Base-by-base conservation (phyloP, 495 filamentous ascomycete species). In the Annulohypoxylon stygium region DNA sequence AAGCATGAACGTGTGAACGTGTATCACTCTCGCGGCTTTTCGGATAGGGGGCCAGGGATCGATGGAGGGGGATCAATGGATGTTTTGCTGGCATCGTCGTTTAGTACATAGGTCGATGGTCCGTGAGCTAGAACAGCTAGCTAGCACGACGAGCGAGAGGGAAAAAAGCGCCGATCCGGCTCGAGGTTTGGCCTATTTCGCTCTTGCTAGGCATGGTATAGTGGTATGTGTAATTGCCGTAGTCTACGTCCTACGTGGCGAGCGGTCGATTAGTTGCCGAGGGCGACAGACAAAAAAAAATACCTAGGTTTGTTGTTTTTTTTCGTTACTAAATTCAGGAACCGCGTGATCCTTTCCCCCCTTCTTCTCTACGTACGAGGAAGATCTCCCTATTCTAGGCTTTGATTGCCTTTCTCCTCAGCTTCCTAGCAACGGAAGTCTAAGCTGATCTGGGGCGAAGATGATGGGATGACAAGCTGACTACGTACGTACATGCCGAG, bases 221-320 rank as follows among this genome's bases (percentile, higher is more conserved):
- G 43, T 47, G 43, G 43, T 47, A 47, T 47, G 43, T 20, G 48
- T 51, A 7, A 12, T 25, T 51, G 48, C 48, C 48, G 48, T 51
- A 26, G 48, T 51, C 23, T 51, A 50, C 48, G 9, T 51, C 48
- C 48, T 51, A 51, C 48, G 48, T 51, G 48, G 48, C 48, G 48
- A 51, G 48, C 48, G 48, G 18, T 25, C 48, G 48, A 51, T 51
- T 50, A 50, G 45, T 11, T 26, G 18, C 20, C 20, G 7, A 51
- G 18, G 16, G 45, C 43, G 37, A 23, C 20, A 23, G 37, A 36
- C 34, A 36, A 10, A 41, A 41, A 45, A 9, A 16, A 30, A 30
- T n/a, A n/a, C n/a, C 1, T 30, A 30, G 30, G 5, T 30, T 30
- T 30, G 30, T 30, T 30, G 5, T 6, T 30, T 30, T 30, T 30